Conservation (phyloP, 495 filamentous ascomycete genomes). For the Xylona heveae region DNA sequence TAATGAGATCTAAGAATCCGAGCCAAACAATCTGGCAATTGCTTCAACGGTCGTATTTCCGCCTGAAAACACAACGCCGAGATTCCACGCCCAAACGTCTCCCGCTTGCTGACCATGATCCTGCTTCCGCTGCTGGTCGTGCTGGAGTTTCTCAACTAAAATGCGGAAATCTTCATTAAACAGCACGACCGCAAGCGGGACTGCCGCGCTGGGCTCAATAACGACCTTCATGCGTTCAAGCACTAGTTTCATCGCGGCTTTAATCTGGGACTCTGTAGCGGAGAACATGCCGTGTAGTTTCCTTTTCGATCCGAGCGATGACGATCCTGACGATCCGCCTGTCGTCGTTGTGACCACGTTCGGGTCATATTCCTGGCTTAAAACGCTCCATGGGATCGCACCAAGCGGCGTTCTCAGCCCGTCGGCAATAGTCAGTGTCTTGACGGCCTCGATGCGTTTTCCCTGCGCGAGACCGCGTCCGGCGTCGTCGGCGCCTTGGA, state of each 20-base stretch:
- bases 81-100: constrained; percentile 67
- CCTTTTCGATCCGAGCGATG: no score
- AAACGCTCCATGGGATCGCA: constrained; percentile 54
- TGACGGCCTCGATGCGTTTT: constrained; percentile 40
- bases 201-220: constrained; percentile 76
- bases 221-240: constrained; percentile 83
- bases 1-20: no score
- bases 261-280: constrained; percentile 71
- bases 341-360: no score
- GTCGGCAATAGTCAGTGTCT: constrained; percentile 70
- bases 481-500: constrained; percentile 70
- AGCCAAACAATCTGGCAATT: constrained; percentile 46
- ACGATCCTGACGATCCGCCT: no score
- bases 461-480: constrained; percentile 40
- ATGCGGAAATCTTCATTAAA: constrained; percentile 68
- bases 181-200: constrained; percentile 62
- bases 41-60: constrained; percentile 79
- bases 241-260: constrained; percentile 50
- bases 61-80: constrained; percentile 72
- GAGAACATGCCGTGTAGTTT: constrained; percentile 54
- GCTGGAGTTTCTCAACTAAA: constrained; percentile 40
- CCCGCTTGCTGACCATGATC: constrained; percentile 53
- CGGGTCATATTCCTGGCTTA: constrained; percentile 50
- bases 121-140: no score
- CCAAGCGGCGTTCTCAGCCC: constrained; percentile 77